A percentile compares a stretch with the other conserved stretches of the same genome.
Conservation (phyloP, 2,329 filamentous ascomycete genomes). For the Sphaerulina populicola region DNA sequence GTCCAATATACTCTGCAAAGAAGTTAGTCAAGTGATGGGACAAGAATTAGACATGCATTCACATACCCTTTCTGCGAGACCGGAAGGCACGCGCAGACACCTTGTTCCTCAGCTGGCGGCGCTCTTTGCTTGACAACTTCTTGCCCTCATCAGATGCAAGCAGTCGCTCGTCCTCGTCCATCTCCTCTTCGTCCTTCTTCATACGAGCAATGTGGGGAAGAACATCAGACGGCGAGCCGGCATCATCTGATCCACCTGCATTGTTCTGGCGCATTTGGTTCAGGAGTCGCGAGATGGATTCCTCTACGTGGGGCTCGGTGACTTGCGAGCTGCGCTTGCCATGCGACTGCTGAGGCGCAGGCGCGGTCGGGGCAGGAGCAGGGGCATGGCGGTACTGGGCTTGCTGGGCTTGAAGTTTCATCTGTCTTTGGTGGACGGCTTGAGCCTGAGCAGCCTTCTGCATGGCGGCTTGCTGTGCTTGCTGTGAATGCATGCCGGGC, state of each 20-base stretch:
- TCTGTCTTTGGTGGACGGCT: slow-evolving; percentile 45
- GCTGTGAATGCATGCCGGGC: slow-evolving; percentile 87
- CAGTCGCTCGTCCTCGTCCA: slow-evolving; percentile 94
- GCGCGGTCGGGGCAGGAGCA: slow-evolving; percentile 18
- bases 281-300: slow-evolving; percentile 86
- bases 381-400: slow-evolving; percentile 32
- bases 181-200: slow-evolving; percentile 94
- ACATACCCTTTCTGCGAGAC: slow-evolving; percentile 88
- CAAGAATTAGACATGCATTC: slow-evolving; percentile 1
- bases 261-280: slow-evolving; percentile 76
- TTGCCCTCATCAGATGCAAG: slow-evolving; percentile 97
- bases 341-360: slow-evolving; percentile 29
- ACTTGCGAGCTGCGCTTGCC: slow-evolving; percentile 40
- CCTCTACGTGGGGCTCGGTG: slow-evolving; percentile 53
- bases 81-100: slow-evolving; percentile 96
- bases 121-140: slow-evolving; percentile 97
- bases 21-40: slow-evolving; percentile 42
- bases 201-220: slow-evolving; percentile 62
- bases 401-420: slow-evolving; percentile 35
- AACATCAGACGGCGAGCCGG: slow-evolving; percentile 38
- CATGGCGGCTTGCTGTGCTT: slow-evolving; percentile 55
- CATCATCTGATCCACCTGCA: slow-evolving; percentile 41
- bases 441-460: slow-evolving; percentile 44
- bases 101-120: slow-evolving; percentile 95
- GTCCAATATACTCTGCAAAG: slow-evolving; percentile 78